Evolutionary conservation across 371 early-diverging fungal species (phyloP).

Genomic region (Batkoa obscura): DNA sequence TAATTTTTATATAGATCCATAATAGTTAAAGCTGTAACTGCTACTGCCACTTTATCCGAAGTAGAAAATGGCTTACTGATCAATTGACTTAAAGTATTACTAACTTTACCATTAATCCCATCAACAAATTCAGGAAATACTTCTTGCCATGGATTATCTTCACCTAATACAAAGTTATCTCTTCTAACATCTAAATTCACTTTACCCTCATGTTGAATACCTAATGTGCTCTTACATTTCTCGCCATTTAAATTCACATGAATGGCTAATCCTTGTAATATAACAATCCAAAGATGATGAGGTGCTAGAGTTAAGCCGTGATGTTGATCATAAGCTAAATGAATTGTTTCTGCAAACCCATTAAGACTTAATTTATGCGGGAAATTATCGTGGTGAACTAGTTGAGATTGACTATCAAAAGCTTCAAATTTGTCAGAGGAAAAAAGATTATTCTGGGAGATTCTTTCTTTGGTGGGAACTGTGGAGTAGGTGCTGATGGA

Average conservation of each 20-base stretch:
- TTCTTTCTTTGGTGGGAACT: too few relatives aligned
- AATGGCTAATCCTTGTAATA: constrained; percentile 1
- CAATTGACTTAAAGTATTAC: neutral
- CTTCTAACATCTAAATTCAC: neutral
- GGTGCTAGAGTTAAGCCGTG: constrained; percentile 1
- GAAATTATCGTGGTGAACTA: too few relatives aligned
- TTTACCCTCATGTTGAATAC: neutral
- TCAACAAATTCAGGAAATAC: neutral
- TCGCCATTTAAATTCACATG: neutral
- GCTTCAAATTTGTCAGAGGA: too few relatives aligned
- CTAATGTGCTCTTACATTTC: neutral
- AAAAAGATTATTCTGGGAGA: too few relatives aligned
- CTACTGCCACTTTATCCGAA: neutral
- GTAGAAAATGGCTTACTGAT: neutral
- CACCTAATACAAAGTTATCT: neutral
- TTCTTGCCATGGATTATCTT: neutral
- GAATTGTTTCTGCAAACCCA: constrained; percentile 3
- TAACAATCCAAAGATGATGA: neutral
- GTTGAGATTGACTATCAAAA: too few relatives aligned
- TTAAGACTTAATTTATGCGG: neutral
- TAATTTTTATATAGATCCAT: constrained; percentile 1
- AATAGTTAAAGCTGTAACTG: neutral
- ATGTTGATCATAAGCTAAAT: constrained; percentile 1
- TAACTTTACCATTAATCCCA: neutral
- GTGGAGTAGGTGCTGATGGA: too few relatives aligned